These are phyloP conservation scores for Linnemannia zychae DNA, from an alignment of 192 early-diverging fungal species.

Conservation along the genomic window DNA sequence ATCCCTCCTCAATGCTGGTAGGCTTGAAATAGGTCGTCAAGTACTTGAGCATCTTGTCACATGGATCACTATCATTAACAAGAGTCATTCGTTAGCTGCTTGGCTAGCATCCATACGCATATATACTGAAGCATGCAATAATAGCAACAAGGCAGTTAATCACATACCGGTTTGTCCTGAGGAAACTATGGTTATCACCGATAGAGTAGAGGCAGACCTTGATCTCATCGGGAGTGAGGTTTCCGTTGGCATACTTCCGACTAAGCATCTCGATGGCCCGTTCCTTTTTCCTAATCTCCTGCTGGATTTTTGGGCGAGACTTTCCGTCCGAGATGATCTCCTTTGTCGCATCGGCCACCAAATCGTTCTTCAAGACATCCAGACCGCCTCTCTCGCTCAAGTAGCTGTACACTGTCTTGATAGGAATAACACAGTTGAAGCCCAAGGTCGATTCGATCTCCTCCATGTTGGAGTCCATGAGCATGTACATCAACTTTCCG, in stretches of 20 bases:
- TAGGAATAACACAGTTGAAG: conserved; percentile 85
- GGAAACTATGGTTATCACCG: conserved; percentile 97
- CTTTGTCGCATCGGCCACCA: conserved; percentile 79
- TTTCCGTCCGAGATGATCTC: conserved; percentile 81
- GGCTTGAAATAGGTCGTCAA: conserved; percentile 81
- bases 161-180: conserved; percentile 82
- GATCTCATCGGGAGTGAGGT: conserved; percentile 78
- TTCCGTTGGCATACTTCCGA: conserved; percentile 75
- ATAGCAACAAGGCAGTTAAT: background rate
- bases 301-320: conserved; percentile 75
- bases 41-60: conserved; percentile 90
- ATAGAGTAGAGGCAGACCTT: conserved; percentile 93
- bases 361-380: conserved; percentile 83
- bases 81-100: background rate
- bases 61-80: conserved; percentile 81
- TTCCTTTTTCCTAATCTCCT: conserved; percentile 93
- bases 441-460: conserved; percentile 84
- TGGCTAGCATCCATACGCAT: background rate
- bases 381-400: conserved; percentile 76
- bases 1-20: conserved; percentile 67
- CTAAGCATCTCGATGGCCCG: conserved; percentile 89
- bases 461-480: conserved; percentile 78
- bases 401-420: conserved; percentile 91
- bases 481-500: conserved; percentile 96
- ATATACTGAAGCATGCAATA: background rate